Conservation (phyloP, 176 grass and related monocot genomes). For the Juncus effusus region DNA sequence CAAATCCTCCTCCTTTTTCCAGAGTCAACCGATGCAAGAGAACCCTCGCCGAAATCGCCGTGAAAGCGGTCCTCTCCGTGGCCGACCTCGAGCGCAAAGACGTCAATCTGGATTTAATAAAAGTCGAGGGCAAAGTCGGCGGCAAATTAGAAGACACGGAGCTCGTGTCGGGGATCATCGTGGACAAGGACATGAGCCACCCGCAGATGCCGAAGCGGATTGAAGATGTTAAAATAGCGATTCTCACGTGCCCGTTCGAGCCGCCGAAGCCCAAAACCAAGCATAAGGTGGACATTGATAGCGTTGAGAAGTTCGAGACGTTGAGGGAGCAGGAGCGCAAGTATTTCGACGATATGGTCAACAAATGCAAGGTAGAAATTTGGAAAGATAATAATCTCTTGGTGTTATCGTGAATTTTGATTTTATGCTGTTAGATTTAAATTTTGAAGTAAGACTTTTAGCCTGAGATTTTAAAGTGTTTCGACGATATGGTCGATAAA, state of each 20-base stretch:
- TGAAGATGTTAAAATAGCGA: conserved; percentile 88
- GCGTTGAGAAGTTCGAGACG: conserved; percentile 87
- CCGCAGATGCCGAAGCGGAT: conserved; percentile 99
- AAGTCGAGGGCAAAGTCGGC: conserved; percentile 94
- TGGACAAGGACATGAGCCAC: conserved; percentile 99
- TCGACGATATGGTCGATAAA: conserved; percentile 98
- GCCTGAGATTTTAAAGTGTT: conserved; percentile 36
- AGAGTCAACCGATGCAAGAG: conserved; percentile 88
- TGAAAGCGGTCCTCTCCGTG: conserved; percentile 93
- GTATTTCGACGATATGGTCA: conserved; percentile 99
- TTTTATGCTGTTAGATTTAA: too few relatives aligned
- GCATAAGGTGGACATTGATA: conserved; percentile 99
- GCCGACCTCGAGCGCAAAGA: conserved; percentile 97
- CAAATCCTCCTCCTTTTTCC: background rate
- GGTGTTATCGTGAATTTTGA: too few relatives aligned
- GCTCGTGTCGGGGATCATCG: conserved; percentile 78
- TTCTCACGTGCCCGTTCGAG: conserved; percentile 95
- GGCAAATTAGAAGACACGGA: conserved; percentile 96
- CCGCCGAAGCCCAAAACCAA: conserved; percentile 98
- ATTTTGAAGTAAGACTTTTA: too few relatives aligned
- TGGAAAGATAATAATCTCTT: background rate
- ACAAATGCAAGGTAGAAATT: conserved; percentile 92
- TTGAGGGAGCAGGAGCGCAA: conserved; percentile 71
- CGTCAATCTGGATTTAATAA: conserved; percentile 94
- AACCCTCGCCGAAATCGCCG: conserved; percentile 65